Conservation (phyloP, 2,329 filamentous ascomycete genomes). For the Penicillium sp. region DNA sequence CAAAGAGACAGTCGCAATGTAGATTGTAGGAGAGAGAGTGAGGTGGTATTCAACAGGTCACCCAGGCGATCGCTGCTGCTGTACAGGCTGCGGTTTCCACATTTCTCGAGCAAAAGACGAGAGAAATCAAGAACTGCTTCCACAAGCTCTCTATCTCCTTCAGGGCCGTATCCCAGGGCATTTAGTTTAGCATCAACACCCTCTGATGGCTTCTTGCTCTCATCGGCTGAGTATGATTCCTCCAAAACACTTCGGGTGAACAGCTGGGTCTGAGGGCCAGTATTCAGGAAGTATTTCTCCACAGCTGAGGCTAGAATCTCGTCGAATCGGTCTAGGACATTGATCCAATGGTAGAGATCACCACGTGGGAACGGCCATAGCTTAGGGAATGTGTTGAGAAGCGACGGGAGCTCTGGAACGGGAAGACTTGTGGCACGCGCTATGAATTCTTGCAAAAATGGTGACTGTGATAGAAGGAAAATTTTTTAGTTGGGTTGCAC, state of each 20-base stretch:
- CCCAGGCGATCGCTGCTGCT: constrained; percentile 89
- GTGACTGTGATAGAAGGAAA: constrained; percentile 61
- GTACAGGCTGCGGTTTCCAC: constrained; percentile 94
- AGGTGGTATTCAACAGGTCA: constrained; percentile 84
- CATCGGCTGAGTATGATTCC: constrained; percentile 58
- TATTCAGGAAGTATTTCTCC: constrained; percentile 73
- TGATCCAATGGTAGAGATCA: constrained; percentile 98
- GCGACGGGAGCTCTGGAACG: constrained; percentile 72
- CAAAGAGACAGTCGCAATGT: constrained; percentile 80
- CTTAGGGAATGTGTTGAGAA: constrained; percentile 77
- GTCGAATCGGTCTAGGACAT: constrained; percentile 90
- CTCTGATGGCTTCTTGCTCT: constrained; percentile 54
- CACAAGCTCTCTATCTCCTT: constrained; percentile 79
- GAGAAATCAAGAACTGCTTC: constrained; percentile 83
- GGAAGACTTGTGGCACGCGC: constrained; percentile 62
- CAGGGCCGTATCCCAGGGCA: constrained; percentile 63
- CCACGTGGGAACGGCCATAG: constrained; percentile 95
- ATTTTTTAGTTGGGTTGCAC: constrained; percentile 24
- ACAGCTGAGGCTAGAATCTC: constrained; percentile 79
- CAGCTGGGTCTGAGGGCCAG: constrained; percentile 75
- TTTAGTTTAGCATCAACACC: constrained; percentile 56
- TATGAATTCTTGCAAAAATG: constrained; percentile 81
- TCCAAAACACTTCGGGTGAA: constrained; percentile 55
- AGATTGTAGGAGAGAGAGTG: constrained; percentile 71
- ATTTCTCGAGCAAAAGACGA: constrained; percentile 84